A percentile compares a stretch with the other conserved stretches of the same genome.
Evolutionary conservation across 805 yeast species (phyloP).

Genomic region (Ogataea pilisensis): DNA sequence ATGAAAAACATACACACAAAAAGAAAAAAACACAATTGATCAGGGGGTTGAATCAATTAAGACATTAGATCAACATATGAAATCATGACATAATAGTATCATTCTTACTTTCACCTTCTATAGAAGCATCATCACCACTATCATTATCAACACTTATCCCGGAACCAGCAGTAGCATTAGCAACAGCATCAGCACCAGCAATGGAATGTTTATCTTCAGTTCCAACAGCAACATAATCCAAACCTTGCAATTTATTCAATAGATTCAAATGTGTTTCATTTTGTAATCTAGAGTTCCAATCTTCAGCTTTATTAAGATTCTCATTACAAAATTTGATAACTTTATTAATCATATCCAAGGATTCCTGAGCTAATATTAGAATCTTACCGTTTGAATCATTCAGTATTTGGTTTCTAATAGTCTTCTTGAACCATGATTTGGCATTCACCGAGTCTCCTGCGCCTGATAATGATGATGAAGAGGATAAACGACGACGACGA

Average conservation of each 20-base stretch:
- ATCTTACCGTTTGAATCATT: slow-evolving; percentile 63
- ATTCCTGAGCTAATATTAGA: slow-evolving; percentile 80
- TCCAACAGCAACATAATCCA: slow-evolving; percentile 16
- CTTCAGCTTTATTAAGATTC: slow-evolving; percentile 78
- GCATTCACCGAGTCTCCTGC: slow-evolving; percentile 2
- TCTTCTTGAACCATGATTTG: slow-evolving; percentile 24
- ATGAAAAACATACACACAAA: not conserved
- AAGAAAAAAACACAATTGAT: not conserved
- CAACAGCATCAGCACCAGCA: not conserved
- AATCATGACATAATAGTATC: too few relatives aligned
- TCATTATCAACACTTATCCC: not conserved
- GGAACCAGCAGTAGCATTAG: not conserved
- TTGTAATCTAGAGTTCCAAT: slow-evolving; percentile 49
- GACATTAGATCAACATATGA: too few relatives aligned
- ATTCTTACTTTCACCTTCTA: too few relatives aligned
- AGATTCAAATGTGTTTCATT: slow-evolving; percentile 25
- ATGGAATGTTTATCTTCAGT: not conserved
- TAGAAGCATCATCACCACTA: not conserved
- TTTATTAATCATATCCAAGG: slow-evolving; percentile 79
- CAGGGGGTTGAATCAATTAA: not conserved
- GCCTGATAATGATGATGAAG: not conserved
- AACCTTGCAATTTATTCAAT: slow-evolving; percentile 24
- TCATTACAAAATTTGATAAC: slow-evolving; percentile 83
- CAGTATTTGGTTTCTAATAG: slow-evolving; percentile 26
- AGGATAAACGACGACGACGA: not conserved